Evolutionary conservation across 176 grass and related monocot genomes (phyloP).

Genomic region (barley (Hordeum vulgare)): DNA sequence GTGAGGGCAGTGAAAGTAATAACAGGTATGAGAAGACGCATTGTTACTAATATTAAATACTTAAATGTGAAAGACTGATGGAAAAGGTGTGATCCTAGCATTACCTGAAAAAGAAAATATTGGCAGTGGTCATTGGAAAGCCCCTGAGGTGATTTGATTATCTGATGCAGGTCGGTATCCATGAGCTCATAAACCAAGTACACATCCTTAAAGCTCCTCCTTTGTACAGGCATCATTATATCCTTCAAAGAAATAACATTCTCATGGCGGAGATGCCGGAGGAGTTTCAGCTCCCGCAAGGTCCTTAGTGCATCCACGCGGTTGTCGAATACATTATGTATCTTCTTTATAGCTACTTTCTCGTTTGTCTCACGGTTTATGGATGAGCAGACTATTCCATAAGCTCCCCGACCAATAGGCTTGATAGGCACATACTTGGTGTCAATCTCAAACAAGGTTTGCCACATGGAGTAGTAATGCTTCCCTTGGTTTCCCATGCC

Average conservation of each 20-base stretch:
- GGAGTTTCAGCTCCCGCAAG: slow-evolving; percentile 59
- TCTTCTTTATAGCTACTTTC: slow-evolving; percentile 57
- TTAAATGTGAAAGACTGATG: neutral
- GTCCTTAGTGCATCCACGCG: slow-evolving; percentile 56
- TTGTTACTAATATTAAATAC: neutral
- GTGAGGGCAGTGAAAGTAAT: neutral
- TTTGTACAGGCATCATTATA: slow-evolving; percentile 64
- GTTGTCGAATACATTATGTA: slow-evolving; percentile 64
- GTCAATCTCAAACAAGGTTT: slow-evolving; percentile 54
- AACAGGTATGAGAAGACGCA: neutral
- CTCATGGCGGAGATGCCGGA: slow-evolving; percentile 54
- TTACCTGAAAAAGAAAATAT: slow-evolving; percentile 75
- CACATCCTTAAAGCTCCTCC: slow-evolving; percentile 58
- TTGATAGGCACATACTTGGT: slow-evolving; percentile 53
- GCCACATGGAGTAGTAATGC: slow-evolving; percentile 51
- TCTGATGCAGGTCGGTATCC: slow-evolving; percentile 64
- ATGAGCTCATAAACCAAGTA: slow-evolving; percentile 66
- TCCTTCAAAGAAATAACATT: slow-evolving; percentile 74
- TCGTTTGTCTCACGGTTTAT: slow-evolving; percentile 42
- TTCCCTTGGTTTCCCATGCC: slow-evolving; percentile 38
- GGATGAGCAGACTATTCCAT: slow-evolving; percentile 52
- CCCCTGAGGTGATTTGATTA: slow-evolving; percentile 57
- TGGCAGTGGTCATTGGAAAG: slow-evolving; percentile 65
- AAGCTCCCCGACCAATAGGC: slow-evolving; percentile 39
- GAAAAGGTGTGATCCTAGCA: neutral